Evolutionary conservation across 2,329 filamentous ascomycete species (phyloP), one percentile per base, ranked within the genome.

Genomic region (Colletotrichum sp.): DNA sequence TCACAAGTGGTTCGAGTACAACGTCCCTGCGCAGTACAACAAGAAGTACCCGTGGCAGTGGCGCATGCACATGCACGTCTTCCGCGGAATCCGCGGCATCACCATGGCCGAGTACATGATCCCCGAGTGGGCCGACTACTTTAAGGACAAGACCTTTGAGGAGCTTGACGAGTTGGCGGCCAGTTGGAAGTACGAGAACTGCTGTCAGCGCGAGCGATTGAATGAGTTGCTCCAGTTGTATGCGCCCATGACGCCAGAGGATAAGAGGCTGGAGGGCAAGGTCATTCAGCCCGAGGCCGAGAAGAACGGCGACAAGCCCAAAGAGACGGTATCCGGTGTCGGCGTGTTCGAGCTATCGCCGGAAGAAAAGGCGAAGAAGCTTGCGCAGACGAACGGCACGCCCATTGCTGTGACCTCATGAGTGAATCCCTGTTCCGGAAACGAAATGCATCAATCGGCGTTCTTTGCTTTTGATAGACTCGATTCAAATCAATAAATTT

Each of bases 121-220:
- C 65, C 84, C 85, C 70, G 88, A 89, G 78, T 88, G 87, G 82
- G 87, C 87, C 15, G 84, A 84, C 78, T 81, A 87, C 67, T 90
- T 90, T 77, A 79, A 81, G 64, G 84, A 80, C 52, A 85, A 86
- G 82, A 82, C 82, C 26, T 82, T 85, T 67, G 82, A 84, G 18
- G 85, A 88, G 71, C 79, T 89, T 48, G 87, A 90, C 74, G 85
- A 87, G 77, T 81, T 89, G 75, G 83, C 84, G 3, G 80, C 79
- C 26, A 90, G 88, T 78, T 91, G 90, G 80, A 85, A 83, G 67
- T 90, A 89, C 79, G 88, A 90, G 36, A 82, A 87, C 61, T 91
- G 89, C 79, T 77, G 88, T 61, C 87, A 88, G 79, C 82, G 89
- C 34, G 83, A 87, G 66, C 85, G 84, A 6, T 77, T 90, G 79